Conservation (phyloP, 129 eudicot species). For the Pittosporum tobira region DNA sequence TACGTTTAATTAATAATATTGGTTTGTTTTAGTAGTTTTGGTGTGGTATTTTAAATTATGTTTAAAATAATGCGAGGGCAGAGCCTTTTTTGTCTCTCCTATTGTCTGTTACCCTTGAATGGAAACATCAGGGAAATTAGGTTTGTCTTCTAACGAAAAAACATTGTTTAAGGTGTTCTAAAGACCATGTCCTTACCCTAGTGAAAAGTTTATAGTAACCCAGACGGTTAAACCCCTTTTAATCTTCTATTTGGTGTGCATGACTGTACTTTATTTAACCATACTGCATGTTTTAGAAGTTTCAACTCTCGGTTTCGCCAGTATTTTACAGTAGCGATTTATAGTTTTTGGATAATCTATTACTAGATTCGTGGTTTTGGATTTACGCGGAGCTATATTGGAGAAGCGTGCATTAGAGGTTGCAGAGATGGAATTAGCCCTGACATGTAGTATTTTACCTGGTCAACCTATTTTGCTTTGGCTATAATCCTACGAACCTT, state of each 20-base stretch:
- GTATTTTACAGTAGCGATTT: too few species aligned
- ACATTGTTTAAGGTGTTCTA: slow-evolving; percentile 20
- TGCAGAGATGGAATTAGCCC: too few species aligned
- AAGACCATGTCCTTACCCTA: neutral
- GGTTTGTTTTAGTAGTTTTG: slow-evolving; percentile 30
- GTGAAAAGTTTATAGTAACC: neutral
- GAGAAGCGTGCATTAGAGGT: too few species aligned
- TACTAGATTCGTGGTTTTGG: too few species aligned
- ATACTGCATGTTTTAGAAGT: neutral
- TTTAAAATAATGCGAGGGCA: slow-evolving; percentile 34
- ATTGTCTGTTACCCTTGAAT: slow-evolving; percentile 41
- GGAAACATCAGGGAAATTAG: slow-evolving; percentile 29
- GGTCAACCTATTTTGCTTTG: too few species aligned
- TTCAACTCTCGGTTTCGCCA: too few species aligned
- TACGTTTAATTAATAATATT: slow-evolving; percentile 19
- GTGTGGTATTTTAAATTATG: slow-evolving; percentile 30
- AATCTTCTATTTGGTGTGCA: neutral
- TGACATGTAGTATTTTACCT: too few species aligned
- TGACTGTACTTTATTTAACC: neutral
- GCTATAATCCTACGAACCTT: too few species aligned
- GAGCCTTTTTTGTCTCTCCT: slow-evolving; percentile 47
- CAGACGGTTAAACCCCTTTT: neutral
- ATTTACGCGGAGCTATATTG: too few species aligned
- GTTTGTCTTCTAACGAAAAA: slow-evolving; percentile 2
- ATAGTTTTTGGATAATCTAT: too few species aligned